Evolutionary conservation across 2,329 filamentous ascomycete species (phyloP), one percentile per base, ranked within the genome.

Genomic region (Zasmidium angulare): DNA sequence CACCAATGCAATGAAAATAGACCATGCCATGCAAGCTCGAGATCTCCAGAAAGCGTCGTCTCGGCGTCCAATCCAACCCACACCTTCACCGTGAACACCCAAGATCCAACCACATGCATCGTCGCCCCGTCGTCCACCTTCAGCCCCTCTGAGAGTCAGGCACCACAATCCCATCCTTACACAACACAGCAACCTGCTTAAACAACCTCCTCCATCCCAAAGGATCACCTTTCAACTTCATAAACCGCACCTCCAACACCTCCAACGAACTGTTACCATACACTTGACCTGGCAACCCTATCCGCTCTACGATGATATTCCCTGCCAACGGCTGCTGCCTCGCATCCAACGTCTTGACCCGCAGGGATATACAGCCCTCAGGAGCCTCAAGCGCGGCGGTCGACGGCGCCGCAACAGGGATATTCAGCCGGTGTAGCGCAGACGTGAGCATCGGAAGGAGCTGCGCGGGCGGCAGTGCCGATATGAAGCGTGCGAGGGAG

Each of bases 141-240:
- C 9, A 49, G 7, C 10, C 20, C 48, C 48, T 50, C 48, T 23
- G 22, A 14, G 26, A 9, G 26, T 56, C 29, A 20, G 55, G 55
- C n/a, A 50, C 60, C 29, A 66, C 49, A 48, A 98, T 88, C 9
- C 86, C 91, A 72, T 96, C 91, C 71, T 90, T 90, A 77, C 93
- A 96, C 61, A 93, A 80, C 63, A 96, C 81, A 26, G 90, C 90
- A n/a, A 97, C 85, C 75, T 91, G 93, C 78, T 99, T 99, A 81
- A 99, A 99, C 73, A 99, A 91, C 31, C 95, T 82, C 61, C 95
- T 85, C 95, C 96, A 99, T 78, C 98, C 93, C 52, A 99, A 78
- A 3, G 95, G 95, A 78, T 99, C 95, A 4, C 95, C 95, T 78
- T 96, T 97, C 55, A 90, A 84, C 78, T 99, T 99, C 66, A 96